Conservation (phyloP, 352 stramenopile species). For the Pythium brachiatum region DNA sequence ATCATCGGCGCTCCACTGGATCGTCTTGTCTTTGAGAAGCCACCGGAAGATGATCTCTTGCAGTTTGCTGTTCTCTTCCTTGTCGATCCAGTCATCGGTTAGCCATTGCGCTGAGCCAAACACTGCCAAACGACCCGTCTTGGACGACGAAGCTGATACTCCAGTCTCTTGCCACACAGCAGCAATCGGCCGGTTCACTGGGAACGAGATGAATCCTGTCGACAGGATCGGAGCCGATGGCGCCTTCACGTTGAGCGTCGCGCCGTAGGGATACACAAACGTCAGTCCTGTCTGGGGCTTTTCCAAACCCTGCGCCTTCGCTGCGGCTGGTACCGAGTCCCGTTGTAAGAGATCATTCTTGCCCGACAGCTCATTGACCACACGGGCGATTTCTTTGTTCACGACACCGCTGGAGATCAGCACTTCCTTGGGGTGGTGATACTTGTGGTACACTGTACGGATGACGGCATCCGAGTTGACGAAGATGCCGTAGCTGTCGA, state of each 20-base stretch:
- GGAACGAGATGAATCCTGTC: conserved; percentile 94
- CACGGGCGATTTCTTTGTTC: conserved; percentile 88
- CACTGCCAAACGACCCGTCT: conserved; percentile 78
- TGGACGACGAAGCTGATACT: conserved; percentile 55
- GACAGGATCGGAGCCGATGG: conserved; percentile 84
- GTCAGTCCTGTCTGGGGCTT: conserved; percentile 87
- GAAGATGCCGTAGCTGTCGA: conserved; percentile 74
- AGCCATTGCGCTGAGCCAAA: conserved; percentile 93
- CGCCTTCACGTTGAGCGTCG: conserved; percentile 92
- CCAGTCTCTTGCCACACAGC: conserved; percentile 87
- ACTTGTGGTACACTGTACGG: conserved; percentile 95
- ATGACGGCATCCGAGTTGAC: conserved; percentile 89
- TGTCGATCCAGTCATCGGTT: conserved; percentile 94
- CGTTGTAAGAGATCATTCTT: conserved; percentile 55
- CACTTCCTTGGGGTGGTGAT: conserved; percentile 95
- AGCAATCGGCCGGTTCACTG: conserved; percentile 92
- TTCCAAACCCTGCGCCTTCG: conserved; percentile 49
- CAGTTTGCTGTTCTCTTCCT: conserved; percentile 93
- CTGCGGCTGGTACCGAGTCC: conserved; percentile 28
- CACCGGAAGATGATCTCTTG: conserved; percentile 93
- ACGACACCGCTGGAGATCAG: conserved; percentile 94
- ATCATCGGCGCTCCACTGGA: conserved; percentile 66
- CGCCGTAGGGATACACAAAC: conserved; percentile 96
- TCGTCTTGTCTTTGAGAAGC: conserved; percentile 84
- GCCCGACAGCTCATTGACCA: conserved; percentile 66